phyloP scores from a whole-genome alignment of 352 stramenopile genomes.

The Globisporangium abappressorium region DNA sequence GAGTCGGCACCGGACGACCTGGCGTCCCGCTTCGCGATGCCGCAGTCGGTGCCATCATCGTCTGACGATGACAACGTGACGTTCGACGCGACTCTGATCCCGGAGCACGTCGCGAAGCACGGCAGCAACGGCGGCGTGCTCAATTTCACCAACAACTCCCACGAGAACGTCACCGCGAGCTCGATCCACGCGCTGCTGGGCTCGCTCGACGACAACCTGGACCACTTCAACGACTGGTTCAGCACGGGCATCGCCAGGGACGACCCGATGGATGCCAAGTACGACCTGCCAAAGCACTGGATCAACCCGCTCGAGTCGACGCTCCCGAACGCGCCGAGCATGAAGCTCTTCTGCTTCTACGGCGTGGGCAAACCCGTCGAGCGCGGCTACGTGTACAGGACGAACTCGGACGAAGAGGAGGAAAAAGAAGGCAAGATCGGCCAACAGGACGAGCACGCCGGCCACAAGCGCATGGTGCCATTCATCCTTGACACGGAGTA shows the following conservation, averaged over 20 bases:
- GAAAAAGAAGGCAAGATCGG: conserved; percentile 22
- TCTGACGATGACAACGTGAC: conserved; percentile 21
- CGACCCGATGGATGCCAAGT: conserved; percentile 44
- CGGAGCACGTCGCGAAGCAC: conserved; percentile 40
- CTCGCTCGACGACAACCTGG: conserved; percentile 45
- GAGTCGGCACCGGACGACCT: conserved; percentile 66
- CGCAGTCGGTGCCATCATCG: conserved; percentile 23
- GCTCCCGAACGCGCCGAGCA: conserved; percentile 87
- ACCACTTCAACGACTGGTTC: conserved; percentile 37
- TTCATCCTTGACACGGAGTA: conserved; percentile 64
- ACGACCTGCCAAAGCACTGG: conserved; percentile 72
- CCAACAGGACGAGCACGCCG: conserved; percentile 23
- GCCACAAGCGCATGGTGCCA: conserved; percentile 43
- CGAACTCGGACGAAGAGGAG: conserved; percentile 33
- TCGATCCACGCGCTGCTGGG: conserved; percentile 47
- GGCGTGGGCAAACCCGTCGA: conserved; percentile 89
- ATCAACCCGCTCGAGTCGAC: conserved; percentile 85
- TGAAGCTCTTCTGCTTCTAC: conserved; percentile 96
- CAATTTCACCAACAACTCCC: conserved; percentile 47
- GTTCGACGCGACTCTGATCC: conserved; percentile 30
- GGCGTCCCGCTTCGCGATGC: conserved; percentile 48
- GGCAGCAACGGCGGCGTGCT: conserved; percentile 51
- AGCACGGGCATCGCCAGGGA: conserved; percentile 36
- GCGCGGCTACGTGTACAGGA: conserved; percentile 74
- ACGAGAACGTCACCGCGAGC: conserved; percentile 56